These are phyloP conservation scores for Aspergillus diversus DNA, from an alignment of 495 filamentous ascomycete genomes.

Conservation along the genomic window DNA sequence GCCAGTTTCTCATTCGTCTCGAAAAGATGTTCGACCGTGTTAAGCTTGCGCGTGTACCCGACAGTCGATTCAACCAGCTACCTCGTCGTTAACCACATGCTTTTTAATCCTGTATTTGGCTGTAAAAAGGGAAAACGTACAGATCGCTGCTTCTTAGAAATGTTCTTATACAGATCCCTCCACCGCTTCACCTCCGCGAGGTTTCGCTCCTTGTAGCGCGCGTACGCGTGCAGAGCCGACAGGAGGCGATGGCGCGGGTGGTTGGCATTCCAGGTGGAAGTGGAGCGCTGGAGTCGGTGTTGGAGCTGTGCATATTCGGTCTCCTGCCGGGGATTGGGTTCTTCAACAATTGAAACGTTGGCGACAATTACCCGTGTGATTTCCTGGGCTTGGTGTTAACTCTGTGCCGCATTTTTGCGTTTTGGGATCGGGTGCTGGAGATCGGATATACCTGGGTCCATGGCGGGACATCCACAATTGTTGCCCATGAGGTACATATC, in stretches of 20 bases:
- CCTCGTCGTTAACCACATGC: not conserved
- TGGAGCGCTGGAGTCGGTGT: slow-evolving; percentile 19
- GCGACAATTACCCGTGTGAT: slow-evolving; percentile 21
- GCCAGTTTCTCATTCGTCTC: slow-evolving; percentile 25
- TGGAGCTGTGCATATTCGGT: slow-evolving; percentile 24
- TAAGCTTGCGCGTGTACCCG: slow-evolving; percentile 29
- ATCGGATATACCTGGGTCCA: not conserved
- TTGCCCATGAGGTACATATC: slow-evolving; percentile 2
- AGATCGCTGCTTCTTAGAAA: slow-evolving; percentile 22
- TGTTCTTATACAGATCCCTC: slow-evolving; percentile 29
- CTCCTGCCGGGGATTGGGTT: not conserved
- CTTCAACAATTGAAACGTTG: slow-evolving; percentile 18
- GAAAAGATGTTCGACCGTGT: slow-evolving; percentile 28
- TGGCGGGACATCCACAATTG: not conserved
- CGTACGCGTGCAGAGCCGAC: slow-evolving; percentile 26
- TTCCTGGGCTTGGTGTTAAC: not conserved
- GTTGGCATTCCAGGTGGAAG: slow-evolving; percentile 22
- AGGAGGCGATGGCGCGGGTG: slow-evolving; percentile 30
- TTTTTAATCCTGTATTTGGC: no score
- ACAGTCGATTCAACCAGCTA: slow-evolving; percentile 26
- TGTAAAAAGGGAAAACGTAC: no score
- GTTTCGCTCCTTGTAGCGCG: slow-evolving; percentile 24
- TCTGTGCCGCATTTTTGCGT: not conserved
- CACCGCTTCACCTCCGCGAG: slow-evolving; percentile 24
- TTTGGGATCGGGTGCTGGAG: not conserved